phyloP scores from a whole-genome alignment of 345 rosid species.

The Hibiscus trionum region DNA sequence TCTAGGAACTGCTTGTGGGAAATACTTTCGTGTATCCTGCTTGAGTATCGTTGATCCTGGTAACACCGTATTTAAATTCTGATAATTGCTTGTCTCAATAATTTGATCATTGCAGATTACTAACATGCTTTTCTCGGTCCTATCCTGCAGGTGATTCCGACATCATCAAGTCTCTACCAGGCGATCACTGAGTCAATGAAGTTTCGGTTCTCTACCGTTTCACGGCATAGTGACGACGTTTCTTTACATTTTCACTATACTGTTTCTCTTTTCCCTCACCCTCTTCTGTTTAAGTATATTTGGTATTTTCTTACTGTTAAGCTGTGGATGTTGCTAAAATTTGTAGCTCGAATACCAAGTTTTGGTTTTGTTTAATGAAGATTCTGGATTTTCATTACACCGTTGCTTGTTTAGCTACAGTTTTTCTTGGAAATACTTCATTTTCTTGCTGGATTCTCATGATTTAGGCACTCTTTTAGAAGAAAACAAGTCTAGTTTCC shows the following conservation, averaged over 20 bases:
- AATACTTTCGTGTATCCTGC: slow-evolving; percentile 71
- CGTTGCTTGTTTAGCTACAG: not conserved
- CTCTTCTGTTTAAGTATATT: not conserved
- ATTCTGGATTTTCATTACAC: not conserved
- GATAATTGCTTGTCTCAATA: not conserved
- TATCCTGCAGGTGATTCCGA: slow-evolving; percentile 57
- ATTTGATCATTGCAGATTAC: not conserved
- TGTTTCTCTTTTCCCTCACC: not conserved
- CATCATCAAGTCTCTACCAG: slow-evolving; percentile 62
- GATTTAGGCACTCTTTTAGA: too few relatives aligned
- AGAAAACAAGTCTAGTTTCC: not conserved
- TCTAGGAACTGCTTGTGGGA: slow-evolving; percentile 78
- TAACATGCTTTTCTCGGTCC: not conserved
- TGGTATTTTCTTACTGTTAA: not conserved
- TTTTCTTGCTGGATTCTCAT: not conserved
- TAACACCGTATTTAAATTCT: slow-evolving; percentile 1
- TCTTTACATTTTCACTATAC: not conserved
- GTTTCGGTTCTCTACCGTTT: not conserved
- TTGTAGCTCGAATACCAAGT: not conserved
- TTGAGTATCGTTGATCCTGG: slow-evolving; percentile 64
- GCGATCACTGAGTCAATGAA: slow-evolving; percentile 35
- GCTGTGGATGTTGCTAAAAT: not conserved
- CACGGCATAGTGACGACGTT: not conserved
- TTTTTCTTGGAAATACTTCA: not conserved
- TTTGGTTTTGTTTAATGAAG: not conserved